A percentile compares a stretch with the other conserved stretches of the same genome.
Evolutionary conservation across 768 basidiomycete species (phyloP).

Genomic region (Mycena pura): DNA sequence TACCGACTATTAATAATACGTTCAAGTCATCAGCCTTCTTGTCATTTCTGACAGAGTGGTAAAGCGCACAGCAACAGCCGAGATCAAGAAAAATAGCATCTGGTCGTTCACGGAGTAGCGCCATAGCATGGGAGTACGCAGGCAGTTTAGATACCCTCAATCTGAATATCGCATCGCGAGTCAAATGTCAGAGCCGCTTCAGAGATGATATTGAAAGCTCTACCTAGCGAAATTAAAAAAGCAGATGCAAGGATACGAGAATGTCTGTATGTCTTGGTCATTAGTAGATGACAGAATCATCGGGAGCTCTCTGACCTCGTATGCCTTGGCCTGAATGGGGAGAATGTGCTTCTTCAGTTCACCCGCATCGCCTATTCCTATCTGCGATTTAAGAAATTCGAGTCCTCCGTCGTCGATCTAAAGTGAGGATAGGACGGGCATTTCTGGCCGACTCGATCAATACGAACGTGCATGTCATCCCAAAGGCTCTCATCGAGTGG

Average conservation of each 20-base stretch:
- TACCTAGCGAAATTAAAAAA: slow-evolving; percentile 35
- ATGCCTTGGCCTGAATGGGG: slow-evolving; percentile 38
- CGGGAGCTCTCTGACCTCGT: slow-evolving; percentile 25
- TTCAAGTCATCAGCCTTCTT: too few species aligned
- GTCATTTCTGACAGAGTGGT: not conserved
- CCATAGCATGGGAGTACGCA: slow-evolving; percentile 38
- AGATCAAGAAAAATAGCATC: slow-evolving; percentile 48
- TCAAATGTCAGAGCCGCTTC: too few species aligned
- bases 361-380: slow-evolving; percentile 35
- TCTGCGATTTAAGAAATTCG: slow-evolving; percentile 38
- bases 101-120: slow-evolving; percentile 33
- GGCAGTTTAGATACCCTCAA: slow-evolving; percentile 44
- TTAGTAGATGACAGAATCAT: not conserved
- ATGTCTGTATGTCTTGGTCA: not conserved
- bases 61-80: slow-evolving; percentile 48
- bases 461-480: too few species aligned
- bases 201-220: too few species aligned
- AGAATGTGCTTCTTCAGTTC: slow-evolving; percentile 40
- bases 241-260: slow-evolving; percentile 9
- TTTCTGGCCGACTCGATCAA: too few species aligned
- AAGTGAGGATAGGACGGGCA: too few species aligned
- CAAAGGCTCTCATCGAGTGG: too few species aligned
- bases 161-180: slow-evolving; percentile 32
- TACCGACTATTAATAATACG: slow-evolving; percentile 36
- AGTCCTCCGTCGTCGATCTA: too few species aligned